Evolutionary conservation across 257 asterid genomes (phyloP), one percentile per base, ranked within the genome.

Genomic region (Orobanche coerulescens): DNA sequence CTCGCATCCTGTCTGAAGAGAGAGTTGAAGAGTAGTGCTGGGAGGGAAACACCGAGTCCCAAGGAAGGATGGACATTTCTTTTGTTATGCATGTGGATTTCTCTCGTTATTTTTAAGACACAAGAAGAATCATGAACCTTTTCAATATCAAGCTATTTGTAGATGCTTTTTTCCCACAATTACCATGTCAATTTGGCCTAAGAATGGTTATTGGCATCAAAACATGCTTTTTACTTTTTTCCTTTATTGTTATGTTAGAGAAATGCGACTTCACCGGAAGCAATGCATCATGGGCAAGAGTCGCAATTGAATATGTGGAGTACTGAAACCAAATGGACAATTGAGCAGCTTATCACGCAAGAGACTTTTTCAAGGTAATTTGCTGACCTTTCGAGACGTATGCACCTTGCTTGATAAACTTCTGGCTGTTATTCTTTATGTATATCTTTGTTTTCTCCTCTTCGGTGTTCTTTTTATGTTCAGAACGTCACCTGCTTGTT

Each of bases 321-420:
- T 67, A 82, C 74, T 63, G 81, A 81, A 64, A 79, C 81, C 43
- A 89, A 89, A 72, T 73, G 48, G 69, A 61, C 76, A 48, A 81
- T 93, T 30, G 94, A 83, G 70, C 81, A 76, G 50, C 90, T 93
- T 70, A 79, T 93, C 58, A 49, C 62, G 86, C 80, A 68, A 71
- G 97, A 84, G 69, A 78, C 79, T 6, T 88, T 84, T 71, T 81
- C 98, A 36, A 82, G 98, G 98, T 92, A 82, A 67, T 42, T 34
- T 14, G 23, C 33, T 30, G 47, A 64, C 30, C n/a, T 51, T 57
- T 26, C n/a, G 61, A 22, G 43, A 52, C 65, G 43, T 65, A 24
- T 70, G 69, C 24, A 53, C 60, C 39, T 51, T 71, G 57, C 20
- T 47, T 47, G 54, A 31, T 66, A 39, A 24, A 58, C 19, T 61